These are phyloP conservation scores for Opeltia flavorubescens DNA, from an alignment of 495 filamentous ascomycete species.

Conservation along the genomic window DNA sequence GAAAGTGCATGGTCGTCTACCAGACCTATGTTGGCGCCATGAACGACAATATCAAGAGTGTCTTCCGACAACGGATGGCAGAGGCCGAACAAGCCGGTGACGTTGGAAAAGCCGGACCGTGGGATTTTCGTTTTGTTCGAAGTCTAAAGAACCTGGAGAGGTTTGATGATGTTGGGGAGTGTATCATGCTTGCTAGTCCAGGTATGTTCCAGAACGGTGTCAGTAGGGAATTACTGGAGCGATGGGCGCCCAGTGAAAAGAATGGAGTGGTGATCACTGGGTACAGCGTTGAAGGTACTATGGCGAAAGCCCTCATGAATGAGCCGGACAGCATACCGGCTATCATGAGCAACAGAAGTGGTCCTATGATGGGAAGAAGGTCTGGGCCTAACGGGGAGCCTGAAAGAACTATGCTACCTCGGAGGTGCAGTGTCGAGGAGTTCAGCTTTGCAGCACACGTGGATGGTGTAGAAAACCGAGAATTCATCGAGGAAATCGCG, in stretches of 20 bases:
- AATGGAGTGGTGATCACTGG: conserved; percentile 97
- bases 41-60: conserved; percentile 95
- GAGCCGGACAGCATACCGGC: conserved; percentile 89
- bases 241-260: conserved; percentile 88
- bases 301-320: conserved; percentile 87
- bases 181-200: conserved; percentile 92
- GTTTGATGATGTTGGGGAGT: conserved; percentile 90
- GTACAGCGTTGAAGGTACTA: conserved; percentile 95
- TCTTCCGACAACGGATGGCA: conserved; percentile 74
- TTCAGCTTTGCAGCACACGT: conserved; percentile 93
- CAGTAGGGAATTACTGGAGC: conserved; percentile 76
- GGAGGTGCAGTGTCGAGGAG: conserved; percentile 83
- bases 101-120: conserved; percentile 66
- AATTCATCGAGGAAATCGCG: conserved; percentile 84
- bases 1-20: conserved; percentile 97
- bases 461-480: conserved; percentile 85
- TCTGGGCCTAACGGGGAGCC: conserved; percentile 47
- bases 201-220: conserved; percentile 97
- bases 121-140: conserved; percentile 89
- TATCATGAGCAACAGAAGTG: conserved; percentile 62
- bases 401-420: conserved; percentile 78
- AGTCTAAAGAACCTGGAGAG: conserved; percentile 83
- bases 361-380: conserved; percentile 33
- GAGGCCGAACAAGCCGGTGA: conserved; percentile 67
- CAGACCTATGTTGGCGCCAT: conserved; percentile 94